Conservation (phyloP, 1,284 basidiomycete species). For the Agaricales sp. region DNA sequence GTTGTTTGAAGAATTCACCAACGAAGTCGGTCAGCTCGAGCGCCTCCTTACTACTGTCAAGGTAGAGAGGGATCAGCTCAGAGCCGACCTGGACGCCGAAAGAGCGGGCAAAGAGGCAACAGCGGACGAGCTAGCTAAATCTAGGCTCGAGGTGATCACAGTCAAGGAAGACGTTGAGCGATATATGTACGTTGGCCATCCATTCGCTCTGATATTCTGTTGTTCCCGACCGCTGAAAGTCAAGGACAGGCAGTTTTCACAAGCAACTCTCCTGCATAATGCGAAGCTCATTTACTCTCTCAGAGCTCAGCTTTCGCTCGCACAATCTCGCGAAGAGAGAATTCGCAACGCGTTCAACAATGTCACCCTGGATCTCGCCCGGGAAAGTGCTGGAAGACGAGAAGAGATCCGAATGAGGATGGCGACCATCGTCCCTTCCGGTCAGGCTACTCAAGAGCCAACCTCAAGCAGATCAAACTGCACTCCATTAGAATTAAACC, state of each 20-base stretch:
- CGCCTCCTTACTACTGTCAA: slow-evolving; percentile 34
- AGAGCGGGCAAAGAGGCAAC: slow-evolving; percentile 30
- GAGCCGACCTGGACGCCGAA: slow-evolving; percentile 37
- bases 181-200: slow-evolving; percentile 57
- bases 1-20: slow-evolving; percentile 39
- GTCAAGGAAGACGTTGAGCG: slow-evolving; percentile 63
- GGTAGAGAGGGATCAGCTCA: slow-evolving; percentile 30
- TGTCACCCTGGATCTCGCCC: slow-evolving; percentile 41
- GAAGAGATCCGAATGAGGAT: background rate
- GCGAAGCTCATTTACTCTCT: slow-evolving; percentile 53
- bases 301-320: slow-evolving; percentile 29
- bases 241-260: slow-evolving; percentile 68
- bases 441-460: background rate
- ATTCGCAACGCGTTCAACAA: slow-evolving; percentile 52
- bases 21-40: slow-evolving; percentile 35
- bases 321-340: slow-evolving; percentile 25
- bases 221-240: background rate
- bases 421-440: background rate
- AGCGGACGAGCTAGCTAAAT: slow-evolving; percentile 32
- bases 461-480: background rate
- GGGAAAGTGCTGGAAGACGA: slow-evolving; percentile 33
- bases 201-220: background rate
- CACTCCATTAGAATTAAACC: background rate
- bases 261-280: slow-evolving; percentile 67
- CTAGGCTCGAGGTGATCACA: slow-evolving; percentile 47